phyloP scores from a whole-genome alignment of 106 monocot genomes.

The Platanthera guangdongensis region DNA sequence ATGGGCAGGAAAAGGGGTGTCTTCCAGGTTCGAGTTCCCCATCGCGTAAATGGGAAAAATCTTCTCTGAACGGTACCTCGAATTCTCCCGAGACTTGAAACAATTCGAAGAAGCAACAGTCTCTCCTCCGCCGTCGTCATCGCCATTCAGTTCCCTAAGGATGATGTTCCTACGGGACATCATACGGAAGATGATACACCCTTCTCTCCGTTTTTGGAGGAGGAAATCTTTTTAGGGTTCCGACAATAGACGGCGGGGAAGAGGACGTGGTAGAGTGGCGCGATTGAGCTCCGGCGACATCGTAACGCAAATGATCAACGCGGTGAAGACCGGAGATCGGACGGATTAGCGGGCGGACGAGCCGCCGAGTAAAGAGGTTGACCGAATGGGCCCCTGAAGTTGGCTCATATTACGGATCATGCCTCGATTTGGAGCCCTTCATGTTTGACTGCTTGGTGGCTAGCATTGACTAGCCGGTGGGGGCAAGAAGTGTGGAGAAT shows the following conservation, averaged over 20 bases:
- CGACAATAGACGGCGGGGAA: neutral
- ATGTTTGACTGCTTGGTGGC: neutral
- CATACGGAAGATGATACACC: neutral
- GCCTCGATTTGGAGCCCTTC: neutral
- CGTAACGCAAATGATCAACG: neutral
- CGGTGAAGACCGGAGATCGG: neutral
- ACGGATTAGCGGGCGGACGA: neutral
- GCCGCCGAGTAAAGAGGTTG: neutral
- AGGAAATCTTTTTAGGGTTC: neutral
- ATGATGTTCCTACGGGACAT: slow-evolving; percentile 38
- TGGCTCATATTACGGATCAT: neutral
- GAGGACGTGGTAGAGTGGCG: neutral
- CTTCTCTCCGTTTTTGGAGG: neutral
- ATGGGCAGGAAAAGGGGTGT: slow-evolving; percentile 15
- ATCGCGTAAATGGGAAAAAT: slow-evolving; percentile 52
- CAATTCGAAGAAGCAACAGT: neutral
- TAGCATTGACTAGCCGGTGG: neutral
- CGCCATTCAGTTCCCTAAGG: slow-evolving; percentile 18
- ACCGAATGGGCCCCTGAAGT: neutral
- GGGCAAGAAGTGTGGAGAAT: no score
- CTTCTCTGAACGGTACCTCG: slow-evolving; percentile 30
- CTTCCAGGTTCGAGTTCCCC: slow-evolving; percentile 23
- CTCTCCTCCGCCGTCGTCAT: slow-evolving; percentile 11
- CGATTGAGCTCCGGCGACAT: neutral
- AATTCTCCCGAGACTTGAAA: neutral